A percentile compares a stretch with the other conserved stretches of the same genome.
These are phyloP conservation scores for Hondaea fermentalgiana DNA, from an alignment of 108 stramenopile species.

Conservation along the genomic window DNA sequence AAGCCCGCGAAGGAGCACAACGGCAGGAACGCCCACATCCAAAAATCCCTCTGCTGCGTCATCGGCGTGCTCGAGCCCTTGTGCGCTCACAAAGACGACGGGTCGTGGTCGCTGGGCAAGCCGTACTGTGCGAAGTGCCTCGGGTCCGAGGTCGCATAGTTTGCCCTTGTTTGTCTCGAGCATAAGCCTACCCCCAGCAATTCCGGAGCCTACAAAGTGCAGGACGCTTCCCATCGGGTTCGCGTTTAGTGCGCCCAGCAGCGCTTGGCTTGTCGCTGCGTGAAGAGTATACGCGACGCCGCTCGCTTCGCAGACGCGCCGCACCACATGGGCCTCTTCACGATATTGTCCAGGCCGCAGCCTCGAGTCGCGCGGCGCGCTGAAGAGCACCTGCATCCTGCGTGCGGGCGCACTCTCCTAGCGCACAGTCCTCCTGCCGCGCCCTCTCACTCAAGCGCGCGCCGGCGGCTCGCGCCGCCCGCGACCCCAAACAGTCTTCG, in stretches of 20 bases:
- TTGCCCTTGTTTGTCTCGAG: background rate
- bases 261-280: background rate
- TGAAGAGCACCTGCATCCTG: background rate
- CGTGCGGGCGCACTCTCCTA: too few species aligned
- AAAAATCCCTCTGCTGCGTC: background rate
- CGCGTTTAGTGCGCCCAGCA: background rate
- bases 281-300: background rate
- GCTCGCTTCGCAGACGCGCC: background rate
- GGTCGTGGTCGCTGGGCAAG: background rate
- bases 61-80: background rate
- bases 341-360: background rate
- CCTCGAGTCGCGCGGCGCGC: background rate
- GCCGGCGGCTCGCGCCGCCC: background rate
- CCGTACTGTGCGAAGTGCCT: background rate
- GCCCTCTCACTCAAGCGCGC: too few species aligned
- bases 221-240: background rate
- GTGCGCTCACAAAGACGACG: background rate
- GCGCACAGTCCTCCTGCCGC: too few species aligned
- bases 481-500: too few species aligned
- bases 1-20: background rate
- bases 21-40: background rate
- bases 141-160: background rate
- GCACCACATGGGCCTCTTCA: background rate
- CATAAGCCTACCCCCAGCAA: background rate
- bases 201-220: background rate